Evolutionary conservation across 139 green algal species (phyloP), one percentile per base, ranked within the genome.

Genomic region (Chlorella ohadii): DNA sequence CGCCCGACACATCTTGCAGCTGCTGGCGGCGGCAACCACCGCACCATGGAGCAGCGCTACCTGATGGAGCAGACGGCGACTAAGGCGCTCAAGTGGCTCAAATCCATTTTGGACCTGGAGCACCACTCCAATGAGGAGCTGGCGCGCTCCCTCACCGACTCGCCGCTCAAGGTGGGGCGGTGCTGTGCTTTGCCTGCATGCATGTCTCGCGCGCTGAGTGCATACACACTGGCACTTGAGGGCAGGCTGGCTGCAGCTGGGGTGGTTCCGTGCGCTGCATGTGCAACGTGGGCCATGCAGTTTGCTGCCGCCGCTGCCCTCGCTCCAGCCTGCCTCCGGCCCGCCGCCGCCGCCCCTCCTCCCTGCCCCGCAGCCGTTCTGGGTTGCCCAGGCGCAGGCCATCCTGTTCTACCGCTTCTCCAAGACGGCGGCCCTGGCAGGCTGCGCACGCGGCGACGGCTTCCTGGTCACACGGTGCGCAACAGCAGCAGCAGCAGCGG

Each of bases 391-490:
- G 64, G 76, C 76, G 31, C 56, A 82, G 27, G 56, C 57, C 36
- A 82, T 82, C 59, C 36, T 82, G 27, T 82, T 82, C 59, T 82
- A 82, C 38, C 16, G 7, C 59, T 59, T 72, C 38, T 39, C 34
- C 57, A 82, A 82, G 76, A 72, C 27, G 3, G 41, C 76, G 27
- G 23, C 27, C 28, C 36, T 82, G 34, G 51, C 41, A 33, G 76
- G 76, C 25, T 56, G 76, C n/a, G 76, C 76, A 16, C 61, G 57
- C 23, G 76, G 76, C 25, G 59, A 82, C 27, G 76, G 76, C 76
- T 72, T 82, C 59, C 57, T 82, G 36, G 56, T 82, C 20, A n/a
- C 76, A 41, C 57, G 76, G 76, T 82, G 76, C 33, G 76, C 22
- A 36, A 11, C 28, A 36, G 63, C 63, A 23, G 64, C 51, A 4